phyloP scores from a whole-genome alignment of 257 asterid genomes.

The Linderniella brevidens region DNA sequence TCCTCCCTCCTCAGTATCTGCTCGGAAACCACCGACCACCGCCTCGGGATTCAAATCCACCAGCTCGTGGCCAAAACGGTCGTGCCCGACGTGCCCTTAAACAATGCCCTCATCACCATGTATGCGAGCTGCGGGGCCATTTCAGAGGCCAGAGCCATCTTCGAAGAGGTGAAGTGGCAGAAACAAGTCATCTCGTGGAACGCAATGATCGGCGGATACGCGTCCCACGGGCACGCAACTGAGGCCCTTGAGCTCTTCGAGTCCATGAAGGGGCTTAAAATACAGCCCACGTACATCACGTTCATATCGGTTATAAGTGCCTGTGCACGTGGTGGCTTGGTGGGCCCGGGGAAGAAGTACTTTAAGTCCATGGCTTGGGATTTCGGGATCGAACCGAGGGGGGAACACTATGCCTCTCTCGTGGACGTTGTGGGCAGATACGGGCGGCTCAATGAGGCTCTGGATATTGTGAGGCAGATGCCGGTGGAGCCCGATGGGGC shows the following conservation, averaged over 20 bases:
- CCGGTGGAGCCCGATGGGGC: slow-evolving; percentile 53
- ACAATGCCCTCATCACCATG: slow-evolving; percentile 78
- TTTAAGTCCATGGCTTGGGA: slow-evolving; percentile 49
- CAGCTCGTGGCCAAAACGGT: slow-evolving; percentile 41
- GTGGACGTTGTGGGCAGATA: slow-evolving; percentile 63
- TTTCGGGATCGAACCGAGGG: slow-evolving; percentile 55
- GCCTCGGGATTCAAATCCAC: slow-evolving; percentile 62
- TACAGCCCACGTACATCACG: slow-evolving; percentile 53
- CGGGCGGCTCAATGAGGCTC: slow-evolving; percentile 59
- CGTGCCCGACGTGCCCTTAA: slow-evolving; percentile 52
- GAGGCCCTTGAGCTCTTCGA: slow-evolving; percentile 63
- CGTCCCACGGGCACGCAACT: slow-evolving; percentile 47
- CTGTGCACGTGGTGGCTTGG: slow-evolving; percentile 70
- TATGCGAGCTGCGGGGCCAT: slow-evolving; percentile 71
- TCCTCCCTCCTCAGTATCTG: slow-evolving; percentile 73
- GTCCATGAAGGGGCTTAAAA: slow-evolving; percentile 37
- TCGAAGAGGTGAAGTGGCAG: slow-evolving; percentile 33
- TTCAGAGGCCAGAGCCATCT: slow-evolving; percentile 46
- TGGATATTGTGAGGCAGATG: slow-evolving; percentile 41
- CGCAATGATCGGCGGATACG: slow-evolving; percentile 83
- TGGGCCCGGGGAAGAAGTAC: slow-evolving; percentile 39
- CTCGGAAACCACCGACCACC: slow-evolving; percentile 50
- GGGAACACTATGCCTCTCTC: slow-evolving; percentile 63
- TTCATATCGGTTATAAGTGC: slow-evolving; percentile 73
- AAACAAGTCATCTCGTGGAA: slow-evolving; percentile 78